Percentiles rank a stretch among this genome's conserved stretches.
These are phyloP conservation scores for Tuber aestivum DNA, from an alignment of 495 filamentous ascomycete species.

Conservation along the genomic window DNA sequence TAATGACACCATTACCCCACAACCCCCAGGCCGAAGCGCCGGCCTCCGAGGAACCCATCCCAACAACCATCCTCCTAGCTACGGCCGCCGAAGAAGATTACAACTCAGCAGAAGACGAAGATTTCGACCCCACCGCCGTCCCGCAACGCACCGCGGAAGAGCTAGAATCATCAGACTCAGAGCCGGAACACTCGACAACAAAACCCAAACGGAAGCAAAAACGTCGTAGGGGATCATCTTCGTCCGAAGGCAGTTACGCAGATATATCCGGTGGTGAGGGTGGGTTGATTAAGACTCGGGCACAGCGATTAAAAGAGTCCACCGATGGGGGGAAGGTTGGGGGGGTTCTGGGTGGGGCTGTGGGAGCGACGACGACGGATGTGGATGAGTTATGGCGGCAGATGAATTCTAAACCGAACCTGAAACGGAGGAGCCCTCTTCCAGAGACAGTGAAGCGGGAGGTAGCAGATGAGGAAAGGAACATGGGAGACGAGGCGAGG, in stretches of 20 bases:
- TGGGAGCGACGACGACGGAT: constrained; percentile 63
- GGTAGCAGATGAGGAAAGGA: constrained; percentile 12
- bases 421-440: constrained; percentile 25
- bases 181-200: constrained; percentile 46
- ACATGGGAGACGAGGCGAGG: constrained; percentile 14
- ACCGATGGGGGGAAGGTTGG: constrained; percentile 49
- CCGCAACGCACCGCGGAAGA: constrained; percentile 44
- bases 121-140: constrained; percentile 61
- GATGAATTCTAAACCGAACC: constrained; percentile 55
- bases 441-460: constrained; percentile 28
- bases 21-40: neutral
- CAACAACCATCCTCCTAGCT: constrained; percentile 11
- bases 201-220: constrained; percentile 23
- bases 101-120: constrained; percentile 66
- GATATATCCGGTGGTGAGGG: constrained; percentile 55
- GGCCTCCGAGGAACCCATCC: neutral
- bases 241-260: constrained; percentile 13
- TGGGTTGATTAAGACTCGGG: constrained; percentile 74
- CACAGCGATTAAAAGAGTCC: constrained; percentile 29
- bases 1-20: constrained; percentile 2
- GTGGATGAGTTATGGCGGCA: constrained; percentile 83
- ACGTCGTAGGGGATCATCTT: constrained; percentile 10
- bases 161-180: constrained; percentile 45
- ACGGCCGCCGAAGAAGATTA: constrained; percentile 49
- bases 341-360: constrained; percentile 51